Percentiles rank a stretch among this genome's conserved stretches.
These are phyloP conservation scores for Nemania diffusa DNA, from an alignment of 2,329 filamentous ascomycete species.

Conservation along the genomic window DNA sequence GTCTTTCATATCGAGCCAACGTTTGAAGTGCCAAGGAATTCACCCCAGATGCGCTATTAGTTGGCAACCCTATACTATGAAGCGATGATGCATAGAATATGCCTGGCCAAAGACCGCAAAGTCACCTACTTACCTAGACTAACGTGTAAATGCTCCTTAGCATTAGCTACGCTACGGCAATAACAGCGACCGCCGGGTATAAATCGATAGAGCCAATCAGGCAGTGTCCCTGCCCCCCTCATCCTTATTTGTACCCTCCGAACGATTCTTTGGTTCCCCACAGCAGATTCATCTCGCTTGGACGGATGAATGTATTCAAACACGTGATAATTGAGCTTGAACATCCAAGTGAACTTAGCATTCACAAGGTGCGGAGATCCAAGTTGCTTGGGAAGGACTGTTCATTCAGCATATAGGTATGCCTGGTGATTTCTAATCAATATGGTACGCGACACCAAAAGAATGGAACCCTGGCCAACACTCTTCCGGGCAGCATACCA, in stretches of 20 bases:
- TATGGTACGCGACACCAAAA: conserved; percentile 8
- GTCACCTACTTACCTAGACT: too few relatives aligned
- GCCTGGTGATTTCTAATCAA: conserved; percentile 10
- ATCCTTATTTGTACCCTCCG: not conserved
- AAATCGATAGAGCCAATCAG: not conserved
- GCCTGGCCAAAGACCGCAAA: not conserved
- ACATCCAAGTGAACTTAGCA: not conserved
- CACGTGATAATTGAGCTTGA: not conserved
- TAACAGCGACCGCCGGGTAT: not conserved
- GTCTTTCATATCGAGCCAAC: not conserved
- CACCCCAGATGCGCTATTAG: not conserved
- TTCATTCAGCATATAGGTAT: conserved; percentile 18
- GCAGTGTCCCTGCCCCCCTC: not conserved
- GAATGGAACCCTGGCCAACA: conserved; percentile 15
- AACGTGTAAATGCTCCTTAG: not conserved
- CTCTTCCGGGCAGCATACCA: conserved; percentile 4
- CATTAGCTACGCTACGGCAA: too few relatives aligned
- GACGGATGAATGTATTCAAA: not conserved
- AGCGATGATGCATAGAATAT: not conserved
- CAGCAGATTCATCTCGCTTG: not conserved
- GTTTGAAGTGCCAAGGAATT: not conserved
- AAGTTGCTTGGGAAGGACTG: not conserved
- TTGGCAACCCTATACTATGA: not conserved
- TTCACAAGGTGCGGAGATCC: not conserved
- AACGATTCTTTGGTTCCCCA: not conserved